Evolutionary conservation across 2,329 filamentous ascomycete genomes (phyloP).

Genomic region (Penicillium hordei): DNA sequence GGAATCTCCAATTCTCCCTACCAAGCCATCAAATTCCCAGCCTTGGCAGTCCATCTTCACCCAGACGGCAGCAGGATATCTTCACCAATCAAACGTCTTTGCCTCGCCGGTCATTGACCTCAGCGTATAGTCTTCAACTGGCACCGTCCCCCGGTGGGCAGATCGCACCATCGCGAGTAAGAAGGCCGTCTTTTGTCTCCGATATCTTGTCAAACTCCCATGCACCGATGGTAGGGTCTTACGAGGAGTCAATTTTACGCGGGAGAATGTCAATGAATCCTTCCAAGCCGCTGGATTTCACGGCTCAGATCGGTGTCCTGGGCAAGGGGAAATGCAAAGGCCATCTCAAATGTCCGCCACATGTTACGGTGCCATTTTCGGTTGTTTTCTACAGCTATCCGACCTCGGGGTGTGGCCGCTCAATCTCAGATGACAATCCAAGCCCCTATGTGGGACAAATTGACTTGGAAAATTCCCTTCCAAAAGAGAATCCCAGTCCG

Average conservation of each 20-base stretch:
- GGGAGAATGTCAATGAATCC: conserved; percentile 96
- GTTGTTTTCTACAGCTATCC: conserved; percentile 96
- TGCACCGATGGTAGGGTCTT: conserved; percentile 95
- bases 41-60: conserved; percentile 45
- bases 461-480: conserved; percentile 80
- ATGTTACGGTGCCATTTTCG: conserved; percentile 86
- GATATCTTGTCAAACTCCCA: conserved; percentile 79
- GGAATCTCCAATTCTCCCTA: conserved; percentile 49
- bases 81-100: conserved; percentile 70
- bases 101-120: conserved; percentile 71
- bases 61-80: conserved; percentile 62
- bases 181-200: conserved; percentile 68
- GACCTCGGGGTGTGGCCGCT: conserved; percentile 62
- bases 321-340: conserved; percentile 86
- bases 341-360: conserved; percentile 79
- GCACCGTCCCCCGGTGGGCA: conserved; percentile 44
- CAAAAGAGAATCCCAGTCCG: conserved; percentile 43
- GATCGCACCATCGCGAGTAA: conserved; percentile 44
- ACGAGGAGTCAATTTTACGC: conserved; percentile 92
- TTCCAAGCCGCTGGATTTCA: conserved; percentile 86
- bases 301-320: conserved; percentile 91
- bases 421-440: conserved; percentile 75
- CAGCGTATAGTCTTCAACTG: conserved; percentile 52
- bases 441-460: conserved; percentile 95
- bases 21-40: conserved; percentile 40